Percentiles rank a stretch among this genome's conserved stretches.
Evolutionary conservation across 192 early-diverging fungal genomes (phyloP).

Genomic region (Coemansia sp.): DNA sequence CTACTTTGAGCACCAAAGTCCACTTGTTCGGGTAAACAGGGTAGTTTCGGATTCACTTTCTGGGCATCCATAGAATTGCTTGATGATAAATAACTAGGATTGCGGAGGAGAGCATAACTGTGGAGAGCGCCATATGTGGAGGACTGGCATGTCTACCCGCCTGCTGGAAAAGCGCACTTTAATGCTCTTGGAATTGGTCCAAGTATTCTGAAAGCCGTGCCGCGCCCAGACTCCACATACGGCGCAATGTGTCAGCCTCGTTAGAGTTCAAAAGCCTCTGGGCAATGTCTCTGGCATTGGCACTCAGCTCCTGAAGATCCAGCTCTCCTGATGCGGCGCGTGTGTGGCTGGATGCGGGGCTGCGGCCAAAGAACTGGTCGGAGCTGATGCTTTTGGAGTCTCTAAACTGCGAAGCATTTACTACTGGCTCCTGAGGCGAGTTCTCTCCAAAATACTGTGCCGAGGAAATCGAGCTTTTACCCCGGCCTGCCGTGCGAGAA

Average conservation of each 20-base stretch:
- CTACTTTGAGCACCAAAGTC: too few species aligned
- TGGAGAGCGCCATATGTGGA: too few species aligned
- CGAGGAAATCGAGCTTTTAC: slow-evolving; percentile 27
- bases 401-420: slow-evolving; percentile 59
- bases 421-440: slow-evolving; percentile 12
- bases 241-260: slow-evolving; percentile 51
- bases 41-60: too few species aligned
- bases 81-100: too few species aligned
- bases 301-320: slow-evolving; percentile 52
- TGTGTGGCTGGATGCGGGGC: slow-evolving; percentile 58
- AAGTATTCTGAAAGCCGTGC: slow-evolving; percentile 46
- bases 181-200: slow-evolving; percentile 49
- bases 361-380: slow-evolving; percentile 88
- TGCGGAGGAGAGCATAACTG: too few species aligned
- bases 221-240: slow-evolving; percentile 50
- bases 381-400: slow-evolving; percentile 85
- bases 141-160: too few species aligned
- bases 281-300: slow-evolving; percentile 53
- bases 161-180: neutral
- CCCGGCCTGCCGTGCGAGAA: slow-evolving; percentile 2
- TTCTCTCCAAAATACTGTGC: slow-evolving; percentile 19
- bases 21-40: too few species aligned
- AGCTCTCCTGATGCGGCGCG: slow-evolving; percentile 75
- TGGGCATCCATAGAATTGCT: too few species aligned
- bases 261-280: slow-evolving; percentile 52